phyloP scores from a whole-genome alignment of 768 basidiomycete species.

The Lactarius sp. region DNA sequence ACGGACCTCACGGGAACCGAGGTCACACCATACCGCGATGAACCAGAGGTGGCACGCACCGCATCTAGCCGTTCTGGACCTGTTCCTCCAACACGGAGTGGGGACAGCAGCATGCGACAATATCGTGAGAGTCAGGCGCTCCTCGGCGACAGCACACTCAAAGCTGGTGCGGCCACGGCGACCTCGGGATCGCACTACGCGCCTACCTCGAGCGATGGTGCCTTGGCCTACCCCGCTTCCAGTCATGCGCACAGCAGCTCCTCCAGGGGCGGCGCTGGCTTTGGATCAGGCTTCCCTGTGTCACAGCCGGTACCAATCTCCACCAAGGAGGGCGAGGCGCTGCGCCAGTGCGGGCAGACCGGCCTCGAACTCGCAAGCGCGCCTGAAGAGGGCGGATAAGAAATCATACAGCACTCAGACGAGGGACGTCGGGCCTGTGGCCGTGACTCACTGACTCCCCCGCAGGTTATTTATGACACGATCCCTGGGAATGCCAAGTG shows the following conservation, averaged over 20 bases:
- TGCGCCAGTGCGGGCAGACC: no score
- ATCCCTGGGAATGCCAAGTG: conserved; percentile 26
- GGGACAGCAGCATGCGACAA: no score
- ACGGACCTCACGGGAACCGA: no score
- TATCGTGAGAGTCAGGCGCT: no score
- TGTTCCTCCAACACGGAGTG: no score
- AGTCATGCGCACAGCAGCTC: background rate
- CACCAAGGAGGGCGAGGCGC: no score
- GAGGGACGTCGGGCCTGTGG: conserved; percentile 23
- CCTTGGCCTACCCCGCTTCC: background rate
- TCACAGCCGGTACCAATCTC: no score
- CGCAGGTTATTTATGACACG: conserved; percentile 32
- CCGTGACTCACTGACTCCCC: conserved; percentile 3
- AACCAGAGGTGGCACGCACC: no score
- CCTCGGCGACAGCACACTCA: no score
- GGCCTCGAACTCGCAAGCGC: conserved; percentile 26
- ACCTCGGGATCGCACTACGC: conserved; percentile 8
- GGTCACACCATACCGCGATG: no score
- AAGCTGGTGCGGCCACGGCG: no score
- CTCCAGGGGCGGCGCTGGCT: background rate
- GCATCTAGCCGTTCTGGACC: no score
- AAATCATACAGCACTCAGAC: conserved; percentile 31
- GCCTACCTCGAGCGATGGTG: conserved; percentile 14
- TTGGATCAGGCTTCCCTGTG: background rate
- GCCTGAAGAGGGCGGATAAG: conserved; percentile 4